Evolutionary conservation across 768 basidiomycete genomes (phyloP).

Genomic region (Trametes coccinea): DNA sequence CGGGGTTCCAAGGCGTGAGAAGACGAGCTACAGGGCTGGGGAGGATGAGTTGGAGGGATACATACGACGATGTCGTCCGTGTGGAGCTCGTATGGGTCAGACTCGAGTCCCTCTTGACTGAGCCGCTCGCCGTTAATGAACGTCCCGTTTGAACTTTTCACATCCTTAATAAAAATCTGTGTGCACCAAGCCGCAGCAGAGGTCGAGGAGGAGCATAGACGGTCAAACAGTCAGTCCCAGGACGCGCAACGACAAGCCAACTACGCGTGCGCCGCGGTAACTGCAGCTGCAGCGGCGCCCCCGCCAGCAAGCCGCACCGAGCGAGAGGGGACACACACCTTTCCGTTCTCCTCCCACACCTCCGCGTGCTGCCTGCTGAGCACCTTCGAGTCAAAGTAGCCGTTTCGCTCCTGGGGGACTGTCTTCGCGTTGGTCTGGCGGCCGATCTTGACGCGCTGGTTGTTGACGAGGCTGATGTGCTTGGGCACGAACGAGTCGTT

Average conservation of each 20-base stretch:
- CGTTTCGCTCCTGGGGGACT: slow-evolving; percentile 88
- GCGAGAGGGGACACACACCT: slow-evolving; percentile 50
- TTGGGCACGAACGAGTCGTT: slow-evolving; percentile 95
- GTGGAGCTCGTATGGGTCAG: slow-evolving; percentile 91
- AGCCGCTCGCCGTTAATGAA: slow-evolving; percentile 97
- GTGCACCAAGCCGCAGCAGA: neutral
- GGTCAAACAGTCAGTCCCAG: slow-evolving; percentile 5
- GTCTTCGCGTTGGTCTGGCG: slow-evolving; percentile 96
- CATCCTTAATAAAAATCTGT: slow-evolving; percentile 97
- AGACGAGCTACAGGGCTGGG: slow-evolving; percentile 16
- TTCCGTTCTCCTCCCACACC: slow-evolving; percentile 92
- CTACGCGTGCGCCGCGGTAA: neutral
- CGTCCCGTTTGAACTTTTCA: slow-evolving; percentile 97
- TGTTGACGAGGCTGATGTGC: slow-evolving; percentile 76
- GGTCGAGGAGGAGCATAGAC: neutral
- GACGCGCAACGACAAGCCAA: neutral
- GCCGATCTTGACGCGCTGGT: slow-evolving; percentile 85
- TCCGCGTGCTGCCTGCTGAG: slow-evolving; percentile 94
- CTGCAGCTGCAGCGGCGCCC: neutral
- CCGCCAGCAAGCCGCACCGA: neutral
- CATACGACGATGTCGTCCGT: slow-evolving; percentile 94
- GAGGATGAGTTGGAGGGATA: slow-evolving; percentile 19
- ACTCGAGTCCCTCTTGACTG: slow-evolving; percentile 85
- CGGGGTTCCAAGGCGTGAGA: neutral
- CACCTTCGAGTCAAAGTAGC: slow-evolving; percentile 96